Conservation (phyloP, 2,329 filamentous ascomycete species). For the Dendryphion nanum region DNA sequence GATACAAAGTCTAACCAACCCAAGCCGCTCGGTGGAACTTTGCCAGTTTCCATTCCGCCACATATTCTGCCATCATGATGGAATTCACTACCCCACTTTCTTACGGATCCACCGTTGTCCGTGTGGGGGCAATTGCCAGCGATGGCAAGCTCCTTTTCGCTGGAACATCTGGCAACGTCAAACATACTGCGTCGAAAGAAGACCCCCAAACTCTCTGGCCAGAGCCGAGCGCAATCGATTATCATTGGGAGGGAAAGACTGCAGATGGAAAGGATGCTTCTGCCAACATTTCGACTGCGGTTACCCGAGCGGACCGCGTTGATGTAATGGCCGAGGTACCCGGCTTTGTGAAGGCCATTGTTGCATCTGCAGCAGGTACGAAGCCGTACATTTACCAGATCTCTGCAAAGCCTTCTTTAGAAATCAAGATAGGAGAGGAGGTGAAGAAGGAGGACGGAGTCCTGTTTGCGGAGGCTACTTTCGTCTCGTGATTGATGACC, state of each 20-base stretch:
- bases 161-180: conserved; percentile 62
- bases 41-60: conserved; percentile 83
- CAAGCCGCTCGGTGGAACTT: conserved; percentile 87
- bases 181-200: conserved; percentile 66
- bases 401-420: conserved; percentile 69
- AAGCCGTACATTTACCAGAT: conserved; percentile 99
- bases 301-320: conserved; percentile 76
- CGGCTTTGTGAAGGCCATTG: conserved; percentile 91
- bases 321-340: conserved; percentile 98
- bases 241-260: conserved; percentile 73
- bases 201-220: conserved; percentile 86
- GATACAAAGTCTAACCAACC: conserved; percentile 1
- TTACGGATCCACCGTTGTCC: conserved; percentile 82
- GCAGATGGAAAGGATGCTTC: conserved; percentile 73
- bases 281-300: conserved; percentile 65
- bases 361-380: conserved; percentile 82
- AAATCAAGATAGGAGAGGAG: conserved; percentile 80
- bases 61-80: conserved; percentile 88
- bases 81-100: conserved; percentile 92
- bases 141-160: conserved; percentile 78
- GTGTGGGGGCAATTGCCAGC: conserved; percentile 77
- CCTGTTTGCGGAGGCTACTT: conserved; percentile 90
- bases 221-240: conserved; percentile 73
- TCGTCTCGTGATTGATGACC: conserved; percentile 65
- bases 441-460: conserved; percentile 75